Evolutionary conservation across 345 rosid species (phyloP), one percentile per base, ranked within the genome.

Genomic region (Trapa incisa): DNA sequence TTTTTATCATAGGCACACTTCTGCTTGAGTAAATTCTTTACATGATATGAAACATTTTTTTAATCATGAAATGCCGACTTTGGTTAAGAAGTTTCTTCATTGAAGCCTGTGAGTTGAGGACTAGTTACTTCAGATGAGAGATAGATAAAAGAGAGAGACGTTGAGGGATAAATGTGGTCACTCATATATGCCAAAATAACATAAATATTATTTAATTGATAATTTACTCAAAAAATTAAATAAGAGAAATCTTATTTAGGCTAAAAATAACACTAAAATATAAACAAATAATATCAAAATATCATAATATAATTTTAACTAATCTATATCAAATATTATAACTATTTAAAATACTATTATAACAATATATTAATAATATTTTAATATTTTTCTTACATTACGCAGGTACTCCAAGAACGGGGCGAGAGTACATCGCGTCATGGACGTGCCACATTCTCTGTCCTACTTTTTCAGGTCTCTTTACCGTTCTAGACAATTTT

Each of bases 401-500:
- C 80, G 48, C 85, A 94, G 99, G 99, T 94, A 72, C 85, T 94
- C 80, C 99, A 90, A 71, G 99, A 94, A 80, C 84, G 99, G 58
- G 96, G 97, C 63, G 99, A 94, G 86, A 94, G 97, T 79, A 94
- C 97, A 73, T 94, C 97, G 7, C 95, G 96, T 64, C 99, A 94
- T 89, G 99, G 99, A 61, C 97, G 99, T 45, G 97, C 99, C 69
- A 85, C 99, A 74, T 91, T 94, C 79, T 94, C 97, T 50, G 99
- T 91, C 80, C 80, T 94, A 77, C 95, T 94, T 65, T 94, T 94
- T 75, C 99, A 94, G 97, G 99, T 90, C 70, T 67, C 48, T 58
- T 72, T 68, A 58, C 54, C 47, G 60, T 68, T 38, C 68, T 15
- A 33, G 57, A 70, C 53, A 43, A 33, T 17, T 9, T 43, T 67